Base-by-base conservation (phyloP, 345 rosid genomes). In the Dipteronia sinensis region DNA sequence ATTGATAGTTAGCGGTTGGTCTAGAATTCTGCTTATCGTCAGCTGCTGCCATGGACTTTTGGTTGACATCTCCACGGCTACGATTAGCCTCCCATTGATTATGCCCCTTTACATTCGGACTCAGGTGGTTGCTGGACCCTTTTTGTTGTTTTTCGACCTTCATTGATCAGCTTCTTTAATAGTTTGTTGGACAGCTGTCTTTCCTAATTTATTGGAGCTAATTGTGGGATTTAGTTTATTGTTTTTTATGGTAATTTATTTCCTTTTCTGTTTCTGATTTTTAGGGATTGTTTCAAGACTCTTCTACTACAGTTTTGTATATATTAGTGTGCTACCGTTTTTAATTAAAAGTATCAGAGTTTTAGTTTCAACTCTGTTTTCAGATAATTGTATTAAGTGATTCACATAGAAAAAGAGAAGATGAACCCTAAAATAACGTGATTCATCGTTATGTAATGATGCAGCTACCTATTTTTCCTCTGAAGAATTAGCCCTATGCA, bases 331-430 rank as follows among this genome's bases (percentile, higher is more conserved):
- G 46, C 46, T 42, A 42, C 46, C 10, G 11, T 42, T 42, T 42
- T 42, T 42, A 8, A 42, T 8, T 8, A 8, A 42, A 42, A 42
- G 9, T 42, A 42, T 34, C 38, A 34, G 46, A 42, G 46, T 42
- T 42, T 9, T 42, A 42, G 46, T 8, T 42, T 42, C 11, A 42
- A 8, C 11, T 42, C 46, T 8, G 46, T 42, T 42, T 8, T 7
- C 46, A 46, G 38, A 34, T 34, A 34, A 34, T 34, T 40, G 13
- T 51, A 16, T 72, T 10, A 2, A 42, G 49, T 56, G 55, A 9
- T 61, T 58, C 25, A 38, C 40, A 16, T 72, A n/a, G 51, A 58
- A 72, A 49, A 49, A 4, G 73, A 47, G 75, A 58, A 71, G 64
- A 59, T 40, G 31, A 4, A 42, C 27, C 67, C 2, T 19, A 47